phyloP scores from a whole-genome alignment of 139 green algal species.

The Chlorella sp. region DNA sequence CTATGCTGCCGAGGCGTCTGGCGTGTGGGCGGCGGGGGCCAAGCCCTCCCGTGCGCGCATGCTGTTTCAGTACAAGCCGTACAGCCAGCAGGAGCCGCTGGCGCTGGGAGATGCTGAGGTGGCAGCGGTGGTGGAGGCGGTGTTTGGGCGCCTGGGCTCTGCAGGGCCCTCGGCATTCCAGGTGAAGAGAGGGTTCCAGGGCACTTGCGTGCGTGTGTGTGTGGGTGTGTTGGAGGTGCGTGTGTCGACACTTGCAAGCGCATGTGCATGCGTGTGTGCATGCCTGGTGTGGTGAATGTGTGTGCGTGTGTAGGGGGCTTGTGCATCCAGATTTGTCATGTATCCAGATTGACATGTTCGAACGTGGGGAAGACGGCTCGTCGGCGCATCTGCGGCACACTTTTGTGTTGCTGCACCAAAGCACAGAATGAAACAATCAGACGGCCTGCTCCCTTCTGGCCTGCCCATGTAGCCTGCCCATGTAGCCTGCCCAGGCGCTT shows the following conservation, averaged over 20 bases:
- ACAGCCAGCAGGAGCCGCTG: constrained; percentile 61
- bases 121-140: constrained; percentile 59
- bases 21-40: background rate
- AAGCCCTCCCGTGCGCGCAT: constrained; percentile 18
- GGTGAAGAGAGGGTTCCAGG: background rate
- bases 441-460: too few relatives aligned
- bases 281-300: background rate
- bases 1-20: background rate
- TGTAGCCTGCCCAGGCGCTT: too few relatives aligned
- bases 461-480: too few relatives aligned
- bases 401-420: too few relatives aligned
- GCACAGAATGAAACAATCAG: too few relatives aligned
- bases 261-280: too few relatives aligned
- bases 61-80: constrained; percentile 61
- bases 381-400: too few relatives aligned
- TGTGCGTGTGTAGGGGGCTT: background rate
- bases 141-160: constrained; percentile 41
- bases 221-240: too few relatives aligned
- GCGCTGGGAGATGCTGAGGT: constrained; percentile 44
- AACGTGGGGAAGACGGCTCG: too few relatives aligned
- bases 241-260: too few relatives aligned
- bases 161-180: constrained; percentile 9
- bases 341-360: too few relatives aligned
- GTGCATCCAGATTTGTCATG: background rate
- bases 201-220: background rate